These are phyloP conservation scores for Chytriomyces hyalinus DNA, from an alignment of 192 early-diverging fungal species.

Conservation along the genomic window DNA sequence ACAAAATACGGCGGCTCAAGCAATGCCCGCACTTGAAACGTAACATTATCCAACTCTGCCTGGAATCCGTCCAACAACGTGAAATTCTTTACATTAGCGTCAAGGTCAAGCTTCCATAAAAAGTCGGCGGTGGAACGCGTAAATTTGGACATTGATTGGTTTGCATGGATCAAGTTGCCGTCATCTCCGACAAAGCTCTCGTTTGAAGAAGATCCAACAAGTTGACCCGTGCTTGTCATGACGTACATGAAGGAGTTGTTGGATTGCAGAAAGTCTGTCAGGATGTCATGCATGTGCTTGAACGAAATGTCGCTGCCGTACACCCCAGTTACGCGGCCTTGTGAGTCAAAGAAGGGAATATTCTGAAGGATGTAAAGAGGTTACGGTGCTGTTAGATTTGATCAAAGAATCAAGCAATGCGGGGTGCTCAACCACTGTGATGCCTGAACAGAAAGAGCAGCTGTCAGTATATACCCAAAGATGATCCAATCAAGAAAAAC, in stretches of 20 bases:
- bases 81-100: too few relatives aligned
- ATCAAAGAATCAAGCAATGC: neutral
- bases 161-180: neutral
- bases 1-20: neutral
- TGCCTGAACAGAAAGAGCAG: too few relatives aligned
- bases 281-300: neutral
- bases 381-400: neutral
- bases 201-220: neutral
- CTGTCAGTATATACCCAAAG: too few relatives aligned
- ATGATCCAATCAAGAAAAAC: too few relatives aligned
- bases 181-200: neutral
- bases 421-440: too few relatives aligned
- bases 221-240: neutral
- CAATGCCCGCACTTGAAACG: slow-evolving; percentile 4
- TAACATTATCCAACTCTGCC: neutral
- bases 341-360: neutral
- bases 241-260: neutral
- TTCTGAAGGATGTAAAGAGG: neutral
- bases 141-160: too few relatives aligned
- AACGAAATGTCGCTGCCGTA: neutral
- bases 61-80: neutral
- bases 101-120: too few relatives aligned
- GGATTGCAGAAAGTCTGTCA: neutral
- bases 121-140: too few relatives aligned
- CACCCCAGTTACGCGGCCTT: neutral